Evolutionary conservation across 2,329 filamentous ascomycete species (phyloP).

Genomic region (Blumeria graminis): DNA sequence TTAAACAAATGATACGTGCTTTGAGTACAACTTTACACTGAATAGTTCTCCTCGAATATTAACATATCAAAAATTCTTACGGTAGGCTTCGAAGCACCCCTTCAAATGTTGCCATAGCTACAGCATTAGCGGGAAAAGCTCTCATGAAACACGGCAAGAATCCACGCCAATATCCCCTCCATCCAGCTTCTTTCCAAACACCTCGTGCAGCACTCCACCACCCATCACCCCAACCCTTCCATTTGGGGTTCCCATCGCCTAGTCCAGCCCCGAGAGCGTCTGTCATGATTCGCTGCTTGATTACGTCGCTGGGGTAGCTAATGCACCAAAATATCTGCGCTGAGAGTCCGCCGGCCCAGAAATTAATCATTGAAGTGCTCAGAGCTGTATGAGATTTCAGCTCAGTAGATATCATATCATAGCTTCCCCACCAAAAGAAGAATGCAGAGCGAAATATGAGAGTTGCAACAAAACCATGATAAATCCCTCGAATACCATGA

Average conservation of each 20-base stretch:
- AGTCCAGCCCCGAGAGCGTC: slow-evolving; percentile 56
- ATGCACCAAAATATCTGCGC: slow-evolving; percentile 91
- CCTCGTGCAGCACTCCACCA: slow-evolving; percentile 63
- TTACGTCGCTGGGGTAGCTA: slow-evolving; percentile 74
- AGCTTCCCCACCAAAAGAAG: slow-evolving; percentile 96
- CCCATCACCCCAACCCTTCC: slow-evolving; percentile 56
- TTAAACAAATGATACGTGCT: too few relatives aligned
- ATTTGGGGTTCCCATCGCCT: slow-evolving; percentile 41
- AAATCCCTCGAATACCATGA: slow-evolving; percentile 62
- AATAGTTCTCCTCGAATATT: too few relatives aligned
- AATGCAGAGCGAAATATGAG: slow-evolving; percentile 80
- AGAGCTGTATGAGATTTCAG: slow-evolving; percentile 43
- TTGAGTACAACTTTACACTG: too few relatives aligned
- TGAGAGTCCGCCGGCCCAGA: slow-evolving; percentile 85
- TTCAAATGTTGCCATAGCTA: slow-evolving; percentile 84
- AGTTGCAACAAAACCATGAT: slow-evolving; percentile 66
- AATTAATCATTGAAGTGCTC: slow-evolving; percentile 64
- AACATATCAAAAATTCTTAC: background rate
- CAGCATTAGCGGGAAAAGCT: slow-evolving; percentile 87
- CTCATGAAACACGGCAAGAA: slow-evolving; percentile 84
- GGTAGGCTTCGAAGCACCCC: slow-evolving; percentile 50
- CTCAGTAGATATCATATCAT: slow-evolving; percentile 55
- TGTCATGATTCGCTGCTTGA: slow-evolving; percentile 96
- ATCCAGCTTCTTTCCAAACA: slow-evolving; percentile 54
- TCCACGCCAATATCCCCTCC: slow-evolving; percentile 70